Base-by-base conservation (phyloP, 768 basidiomycete species). In the Serendipita indica region DNA sequence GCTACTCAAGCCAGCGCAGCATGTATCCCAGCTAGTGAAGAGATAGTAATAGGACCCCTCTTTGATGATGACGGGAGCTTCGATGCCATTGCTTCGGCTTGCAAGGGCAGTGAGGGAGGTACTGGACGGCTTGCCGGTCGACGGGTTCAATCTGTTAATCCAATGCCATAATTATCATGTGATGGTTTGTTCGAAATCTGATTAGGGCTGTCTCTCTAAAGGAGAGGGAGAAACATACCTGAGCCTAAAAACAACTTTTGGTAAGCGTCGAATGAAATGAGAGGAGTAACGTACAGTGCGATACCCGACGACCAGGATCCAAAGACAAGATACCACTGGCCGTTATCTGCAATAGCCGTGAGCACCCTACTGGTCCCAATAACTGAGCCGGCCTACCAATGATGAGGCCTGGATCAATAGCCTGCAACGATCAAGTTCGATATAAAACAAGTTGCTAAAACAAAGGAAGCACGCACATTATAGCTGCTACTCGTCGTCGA, bases 261-360 rank as follows among this genome's bases (percentile, higher is more conserved):
- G n/a, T 13, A 22, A 30, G 33, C 16, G 16, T 7, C 28, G 28
- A 28, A 33, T 41, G 35, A 13, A 43, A 27, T 33, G 33, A 39
- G 45, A 14, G 14, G 46, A 63, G 66, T 30, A 16, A 70, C 70
- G 58, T 69, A 64, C 58, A 70, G 64, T 61, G 79, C 77, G 63
- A 80, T 80, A 6, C 79, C 79, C 3, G 72, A 75, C 78, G 78
- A 79, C 69, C 74, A 80, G 60, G 76, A 77, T 18, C 79, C 79
- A 3, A 79, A 67, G 16, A 75, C 72, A 10, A 81, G 71, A 52
- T 69, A 71, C 78, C 77, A 79, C 54, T 69, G 71, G 60, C 72
- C 68, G 33, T 68, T 69, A 58, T 74, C 76, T 72, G 61, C 25
- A 33, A 62, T 33, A 18, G n/a, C 27, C 41, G 27, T 41, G 3